Percentiles rank a stretch among this genome's conserved stretches.
Evolutionary conservation across 1,284 basidiomycete genomes (phyloP).

Genomic region (Rhodotorula sp.): DNA sequence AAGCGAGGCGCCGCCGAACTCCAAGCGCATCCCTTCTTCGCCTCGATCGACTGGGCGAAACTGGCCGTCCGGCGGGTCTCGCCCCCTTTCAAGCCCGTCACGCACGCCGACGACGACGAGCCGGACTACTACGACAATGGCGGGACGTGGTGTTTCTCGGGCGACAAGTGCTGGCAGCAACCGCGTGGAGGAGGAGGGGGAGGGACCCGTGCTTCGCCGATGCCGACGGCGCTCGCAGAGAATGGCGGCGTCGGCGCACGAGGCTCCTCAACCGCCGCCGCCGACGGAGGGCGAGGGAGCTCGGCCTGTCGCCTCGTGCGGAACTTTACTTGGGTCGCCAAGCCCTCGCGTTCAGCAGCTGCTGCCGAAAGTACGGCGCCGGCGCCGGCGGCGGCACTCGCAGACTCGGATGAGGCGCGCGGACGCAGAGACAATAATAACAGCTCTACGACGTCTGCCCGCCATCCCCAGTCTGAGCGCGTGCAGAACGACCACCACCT

Average conservation of each 20-base stretch:
- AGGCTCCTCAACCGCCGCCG: background rate
- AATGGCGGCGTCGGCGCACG: background rate
- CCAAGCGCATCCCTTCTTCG: slow-evolving; percentile 35
- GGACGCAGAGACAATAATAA: background rate
- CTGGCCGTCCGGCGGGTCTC: slow-evolving; percentile 30
- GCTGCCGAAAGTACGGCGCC: background rate
- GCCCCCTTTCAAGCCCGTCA: slow-evolving; percentile 35
- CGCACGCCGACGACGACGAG: slow-evolving; percentile 37
- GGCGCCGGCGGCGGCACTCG: background rate
- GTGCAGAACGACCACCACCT: background rate
- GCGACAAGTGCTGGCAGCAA: slow-evolving; percentile 23
- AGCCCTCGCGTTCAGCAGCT: background rate
- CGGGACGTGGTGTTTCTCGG: slow-evolving; percentile 29
- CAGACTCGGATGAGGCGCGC: background rate
- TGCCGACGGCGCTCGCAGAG: background rate
- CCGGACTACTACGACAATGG: slow-evolving; percentile 26
- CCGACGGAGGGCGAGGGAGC: background rate
- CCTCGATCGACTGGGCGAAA: slow-evolving; percentile 29
- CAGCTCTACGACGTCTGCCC: background rate
- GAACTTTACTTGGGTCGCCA: background rate
- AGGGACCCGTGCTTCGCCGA: background rate
- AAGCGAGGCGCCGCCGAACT: slow-evolving; percentile 19
- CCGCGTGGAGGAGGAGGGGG: background rate
- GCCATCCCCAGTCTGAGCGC: background rate
- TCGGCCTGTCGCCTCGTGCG: background rate